Conservation (phyloP, 2,329 filamentous ascomycete genomes). For the Aureobasidium namibiae region DNA sequence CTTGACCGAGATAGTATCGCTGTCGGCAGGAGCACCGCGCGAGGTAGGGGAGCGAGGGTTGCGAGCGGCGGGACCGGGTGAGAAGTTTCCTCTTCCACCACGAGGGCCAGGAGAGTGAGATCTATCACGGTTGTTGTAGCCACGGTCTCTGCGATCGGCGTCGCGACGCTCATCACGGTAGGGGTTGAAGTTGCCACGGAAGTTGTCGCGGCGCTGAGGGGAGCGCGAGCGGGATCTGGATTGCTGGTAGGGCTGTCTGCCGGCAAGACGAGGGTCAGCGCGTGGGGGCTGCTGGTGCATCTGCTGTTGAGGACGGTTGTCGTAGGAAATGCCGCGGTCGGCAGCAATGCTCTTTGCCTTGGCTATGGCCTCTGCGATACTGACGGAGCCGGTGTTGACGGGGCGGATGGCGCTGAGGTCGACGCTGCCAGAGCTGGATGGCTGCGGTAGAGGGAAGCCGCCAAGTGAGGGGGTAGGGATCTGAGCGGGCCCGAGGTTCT, state of each 20-base stretch:
- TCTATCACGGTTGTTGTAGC: conserved; percentile 59
- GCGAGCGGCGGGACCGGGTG: conserved; percentile 17
- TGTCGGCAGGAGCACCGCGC: conserved; percentile 54
- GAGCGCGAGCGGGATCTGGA: conserved; percentile 66
- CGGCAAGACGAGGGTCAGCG: conserved; percentile 41
- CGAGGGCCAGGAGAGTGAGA: conserved; percentile 61
- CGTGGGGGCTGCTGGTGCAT: conserved; percentile 23
- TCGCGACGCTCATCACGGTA: conserved; percentile 79
- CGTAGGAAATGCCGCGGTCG: conserved; percentile 57
- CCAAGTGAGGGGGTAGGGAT: conserved; percentile 32
- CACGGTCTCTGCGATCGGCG: conserved; percentile 47
- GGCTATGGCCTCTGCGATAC: conserved; percentile 74
- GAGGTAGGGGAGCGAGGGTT: conserved; percentile 28
- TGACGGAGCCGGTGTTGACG: conserved; percentile 70
- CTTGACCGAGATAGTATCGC: conserved; percentile 80
- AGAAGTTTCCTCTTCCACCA: conserved; percentile 29
- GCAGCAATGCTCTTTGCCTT: conserved; percentile 76
- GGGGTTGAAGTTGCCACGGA: conserved; percentile 68
- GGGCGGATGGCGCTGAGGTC: conserved; percentile 76
- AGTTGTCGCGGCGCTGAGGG: conserved; percentile 58
- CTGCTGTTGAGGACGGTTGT: conserved; percentile 21
- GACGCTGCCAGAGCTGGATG: conserved; percentile 65
- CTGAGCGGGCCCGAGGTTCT: conserved; percentile 20
- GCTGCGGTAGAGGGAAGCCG: conserved; percentile 53
- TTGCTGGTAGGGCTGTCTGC: conserved; percentile 48